Evolutionary conservation across 208 protist species (phyloP), one percentile per base, ranked within the genome.

Genomic region (Angomonas deanei): DNA sequence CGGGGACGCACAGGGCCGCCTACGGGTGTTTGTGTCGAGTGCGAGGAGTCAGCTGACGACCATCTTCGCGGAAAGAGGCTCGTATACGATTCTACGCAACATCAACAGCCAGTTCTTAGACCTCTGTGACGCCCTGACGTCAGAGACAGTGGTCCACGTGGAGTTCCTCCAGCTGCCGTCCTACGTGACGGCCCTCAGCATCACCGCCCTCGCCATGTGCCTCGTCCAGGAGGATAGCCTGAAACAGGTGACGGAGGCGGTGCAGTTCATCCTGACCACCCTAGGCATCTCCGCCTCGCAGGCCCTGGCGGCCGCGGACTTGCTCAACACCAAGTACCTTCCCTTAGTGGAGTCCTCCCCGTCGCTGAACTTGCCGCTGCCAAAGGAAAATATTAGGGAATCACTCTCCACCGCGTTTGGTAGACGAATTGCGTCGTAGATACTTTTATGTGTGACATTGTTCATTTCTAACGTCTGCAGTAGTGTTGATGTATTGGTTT

Each of bases 151-250:
- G 3, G 80, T 70, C 0, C 80, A 93, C 57, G 87, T 88, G 4
- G 83, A 93, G 69, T 93, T 93, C 47, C 68, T 93, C n/a, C 83
- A 80, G 21, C 58, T 90, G 34, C 64, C 69, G 36, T 80, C 74
- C 68, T 74, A 85, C 61, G 80, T 90, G 3, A 86, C 68, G 13
- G 83, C 86, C 23, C 69, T 88, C 33, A 77, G 80, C 28, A 74
- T 91, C 26, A 46, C 88, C 23, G 76, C 64, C 1, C 73, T 93
- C 6, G 82, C 81, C 27, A 71, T 87, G 27, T 89, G 84, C 53
- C 75, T 93, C 21, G 47, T 71, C 28, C 73, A 72, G n/a, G 53
- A 62, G 33, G 66, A 72, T 46, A 33, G 60, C 48, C 26, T 74
- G 27, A 76, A 69, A 21, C 83, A 88, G 32, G 72, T 56, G 49